Percentiles rank a stretch among this genome's conserved stretches.
phyloP scores from a whole-genome alignment of 208 protist species.

The Jaenimonas drosophilae region DNA sequence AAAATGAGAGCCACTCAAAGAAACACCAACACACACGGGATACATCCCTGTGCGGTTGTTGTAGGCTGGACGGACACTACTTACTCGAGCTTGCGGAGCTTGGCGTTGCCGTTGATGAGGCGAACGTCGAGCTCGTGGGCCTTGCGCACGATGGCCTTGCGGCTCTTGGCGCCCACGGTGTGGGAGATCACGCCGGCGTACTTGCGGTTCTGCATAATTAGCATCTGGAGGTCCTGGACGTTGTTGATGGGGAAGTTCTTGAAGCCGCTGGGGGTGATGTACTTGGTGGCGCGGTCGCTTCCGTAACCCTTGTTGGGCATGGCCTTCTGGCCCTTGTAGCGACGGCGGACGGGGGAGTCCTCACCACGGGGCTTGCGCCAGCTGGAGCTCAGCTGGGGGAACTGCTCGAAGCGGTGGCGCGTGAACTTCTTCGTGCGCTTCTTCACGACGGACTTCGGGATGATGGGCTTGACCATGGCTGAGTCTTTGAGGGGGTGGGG shows the following conservation, averaged over 20 bases:
- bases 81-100: slow-evolving; percentile 89
- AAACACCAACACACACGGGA: too few species aligned
- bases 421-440: slow-evolving; percentile 97
- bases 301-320: slow-evolving; percentile 99
- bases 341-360: slow-evolving; percentile 96
- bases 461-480: slow-evolving; percentile 93
- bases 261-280: slow-evolving; percentile 96
- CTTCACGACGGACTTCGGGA: slow-evolving; percentile 93
- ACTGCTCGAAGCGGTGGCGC: slow-evolving; percentile 93
- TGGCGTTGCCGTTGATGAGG: slow-evolving; percentile 93
- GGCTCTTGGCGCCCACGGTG: slow-evolving; percentile 91
- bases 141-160: slow-evolving; percentile 96
- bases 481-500: too few species aligned
- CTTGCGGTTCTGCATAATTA: slow-evolving; percentile 99
- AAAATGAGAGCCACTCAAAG: slow-evolving; percentile 1
- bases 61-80: background rate
- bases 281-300: slow-evolving; percentile 94
- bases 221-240: slow-evolving; percentile 97
- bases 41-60: too few species aligned
- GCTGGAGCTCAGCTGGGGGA: slow-evolving; percentile 88
- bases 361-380: slow-evolving; percentile 99
- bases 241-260: slow-evolving; percentile 95
- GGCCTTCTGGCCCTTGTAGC: slow-evolving; percentile 95
- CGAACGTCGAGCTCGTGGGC: slow-evolving; percentile 98
- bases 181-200: slow-evolving; percentile 97